Percentiles rank a stretch among this genome's conserved stretches.
These are phyloP conservation scores for Ustilago trichophora DNA, from an alignment of 1,284 basidiomycete genomes.

Conservation along the genomic window DNA sequence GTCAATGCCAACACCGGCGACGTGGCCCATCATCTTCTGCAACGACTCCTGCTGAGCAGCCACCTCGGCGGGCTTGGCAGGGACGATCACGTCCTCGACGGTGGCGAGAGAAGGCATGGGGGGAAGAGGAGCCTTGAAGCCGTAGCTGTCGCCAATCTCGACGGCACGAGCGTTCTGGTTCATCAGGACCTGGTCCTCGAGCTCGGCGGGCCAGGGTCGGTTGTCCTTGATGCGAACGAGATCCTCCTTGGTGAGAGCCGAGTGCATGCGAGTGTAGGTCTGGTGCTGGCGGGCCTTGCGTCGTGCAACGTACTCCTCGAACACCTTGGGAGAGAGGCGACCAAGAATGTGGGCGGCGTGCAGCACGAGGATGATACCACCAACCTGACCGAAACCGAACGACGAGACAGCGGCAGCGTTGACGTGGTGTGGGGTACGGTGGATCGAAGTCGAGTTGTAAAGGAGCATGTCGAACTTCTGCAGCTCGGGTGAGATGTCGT, in stretches of 20 bases:
- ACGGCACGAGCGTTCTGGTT: conserved; percentile 84
- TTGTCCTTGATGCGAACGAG: conserved; percentile 90
- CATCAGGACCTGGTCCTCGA: conserved; percentile 86
- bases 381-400: conserved; percentile 96
- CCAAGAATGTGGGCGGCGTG: conserved; percentile 92
- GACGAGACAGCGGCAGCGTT: conserved; percentile 74
- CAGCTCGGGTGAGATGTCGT: conserved; percentile 91
- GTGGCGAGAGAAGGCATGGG: conserved; percentile 44
- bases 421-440: conserved; percentile 59
- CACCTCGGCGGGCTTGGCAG: conserved; percentile 50
- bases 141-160: conserved; percentile 55
- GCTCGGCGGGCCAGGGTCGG: conserved; percentile 86
- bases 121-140: conserved; percentile 56
- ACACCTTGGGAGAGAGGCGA: conserved; percentile 77
- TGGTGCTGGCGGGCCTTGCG: conserved; percentile 52
- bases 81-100: conserved; percentile 25
- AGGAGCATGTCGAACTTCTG: conserved; percentile 88
- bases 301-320: conserved; percentile 76
- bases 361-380: conserved; percentile 86
- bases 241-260: conserved; percentile 58
- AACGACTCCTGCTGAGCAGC: conserved; percentile 50
- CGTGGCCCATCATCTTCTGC: conserved; percentile 69
- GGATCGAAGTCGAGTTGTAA: conserved; percentile 94
- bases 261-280: conserved; percentile 63
- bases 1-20: conserved; percentile 74